Evolutionary conservation across 495 filamentous ascomycete species (phyloP).

Genomic region (Talaromyces ruber): DNA sequence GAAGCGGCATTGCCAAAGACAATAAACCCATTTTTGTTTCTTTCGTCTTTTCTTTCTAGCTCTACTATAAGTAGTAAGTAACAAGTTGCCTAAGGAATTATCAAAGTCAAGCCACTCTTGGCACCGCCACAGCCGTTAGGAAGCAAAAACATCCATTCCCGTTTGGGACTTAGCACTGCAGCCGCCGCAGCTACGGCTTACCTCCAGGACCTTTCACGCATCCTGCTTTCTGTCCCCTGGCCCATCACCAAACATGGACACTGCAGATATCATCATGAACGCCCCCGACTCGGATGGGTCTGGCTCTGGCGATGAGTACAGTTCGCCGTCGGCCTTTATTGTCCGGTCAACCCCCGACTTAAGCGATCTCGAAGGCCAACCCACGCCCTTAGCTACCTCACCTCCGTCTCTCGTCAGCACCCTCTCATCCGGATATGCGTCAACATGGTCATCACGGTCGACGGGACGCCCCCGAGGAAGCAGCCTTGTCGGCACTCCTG

Average conservation of each 20-base stretch:
- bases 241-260: conserved; percentile 36
- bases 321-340: conserved; percentile 30
- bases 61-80: no score
- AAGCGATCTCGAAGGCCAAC: conserved; percentile 27
- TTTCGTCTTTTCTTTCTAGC: no score
- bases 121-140: not conserved
- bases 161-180: not conserved
- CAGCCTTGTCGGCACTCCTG: conserved; percentile 25
- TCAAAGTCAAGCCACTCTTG: not conserved
- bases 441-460: conserved; percentile 32
- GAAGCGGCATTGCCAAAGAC: not conserved
- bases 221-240: not conserved
- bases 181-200: not conserved
- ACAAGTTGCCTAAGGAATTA: no score
- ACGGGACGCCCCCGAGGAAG: conserved; percentile 28
- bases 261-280: conserved; percentile 39
- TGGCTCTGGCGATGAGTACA: conserved; percentile 52
- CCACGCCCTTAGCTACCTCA: conserved; percentile 32
- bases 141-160: not conserved
- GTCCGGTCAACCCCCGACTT: conserved; percentile 31
- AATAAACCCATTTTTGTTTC: not conserved
- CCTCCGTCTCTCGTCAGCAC: conserved; percentile 28
- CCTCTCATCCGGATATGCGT: conserved; percentile 21
- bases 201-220: not conserved
- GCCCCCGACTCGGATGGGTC: conserved; percentile 55